phyloP scores from a whole-genome alignment of 2,329 filamentous ascomycete genomes.

The Rhynchosporium agropyri region DNA sequence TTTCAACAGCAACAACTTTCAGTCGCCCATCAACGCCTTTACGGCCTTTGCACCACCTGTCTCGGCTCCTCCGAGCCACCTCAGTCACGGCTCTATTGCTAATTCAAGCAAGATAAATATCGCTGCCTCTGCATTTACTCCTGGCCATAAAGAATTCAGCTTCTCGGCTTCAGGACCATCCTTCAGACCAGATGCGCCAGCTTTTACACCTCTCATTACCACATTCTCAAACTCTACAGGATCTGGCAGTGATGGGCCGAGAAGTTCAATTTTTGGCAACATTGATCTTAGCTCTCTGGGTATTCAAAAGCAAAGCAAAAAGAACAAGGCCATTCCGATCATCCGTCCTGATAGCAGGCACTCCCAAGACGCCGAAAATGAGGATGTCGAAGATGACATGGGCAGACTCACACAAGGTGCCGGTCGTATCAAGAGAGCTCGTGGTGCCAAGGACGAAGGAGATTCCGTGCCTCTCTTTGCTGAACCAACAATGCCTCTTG shows the following conservation, averaged over 20 bases:
- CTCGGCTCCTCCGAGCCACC: conserved; percentile 42
- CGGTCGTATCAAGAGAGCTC: conserved; percentile 74
- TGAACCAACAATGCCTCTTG: conserved; percentile 49
- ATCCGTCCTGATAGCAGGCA: conserved; percentile 62
- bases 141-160: conserved; percentile 65
- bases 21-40: conserved; percentile 45
- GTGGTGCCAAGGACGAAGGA: conserved; percentile 64
- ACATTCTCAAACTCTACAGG: conserved; percentile 50
- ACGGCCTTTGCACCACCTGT: conserved; percentile 40
- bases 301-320: conserved; percentile 66
- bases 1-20: conserved; percentile 51
- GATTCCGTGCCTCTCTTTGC: conserved; percentile 79
- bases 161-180: conserved; percentile 68
- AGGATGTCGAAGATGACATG: conserved; percentile 57
- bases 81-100: conserved; percentile 37
- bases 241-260: conserved; percentile 48
- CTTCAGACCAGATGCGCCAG: conserved; percentile 76
- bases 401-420: conserved; percentile 65
- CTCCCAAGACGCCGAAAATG: conserved; percentile 45
- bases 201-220: conserved; percentile 66
- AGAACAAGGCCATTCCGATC: conserved; percentile 84
- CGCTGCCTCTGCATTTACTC: conserved; percentile 71
- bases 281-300: conserved; percentile 66
- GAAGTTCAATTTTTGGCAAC: conserved; percentile 67
- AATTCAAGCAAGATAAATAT: conserved; percentile 63